Evolutionary conservation across 1,284 basidiomycete species (phyloP), one percentile per base, ranked within the genome.

Genomic region (Volvariella surrecta): DNA sequence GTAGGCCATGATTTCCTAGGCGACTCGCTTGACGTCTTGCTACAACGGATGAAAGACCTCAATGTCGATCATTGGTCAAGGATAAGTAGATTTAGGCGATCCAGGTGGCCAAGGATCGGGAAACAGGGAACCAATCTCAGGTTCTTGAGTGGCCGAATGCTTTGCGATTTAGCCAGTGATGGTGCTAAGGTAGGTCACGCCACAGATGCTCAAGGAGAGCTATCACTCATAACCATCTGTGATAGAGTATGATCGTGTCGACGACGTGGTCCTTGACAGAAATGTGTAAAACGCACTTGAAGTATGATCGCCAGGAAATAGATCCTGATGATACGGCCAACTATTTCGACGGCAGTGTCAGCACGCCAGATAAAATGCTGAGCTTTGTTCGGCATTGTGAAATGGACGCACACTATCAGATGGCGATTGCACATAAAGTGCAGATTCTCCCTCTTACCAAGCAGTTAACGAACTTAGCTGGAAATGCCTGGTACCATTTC

Each of bases 181-280:
- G 89, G 89, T 35, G 92, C 90, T 15, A 97, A 95, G 73, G 91
- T 89, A 52, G 4, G 69, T 48, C 17, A 19, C 10, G 40, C 16
- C 32, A 39, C 35, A 38, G 30, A 24, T n/a, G n/a, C n/a, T n/a
- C n/a, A 40, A 30, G 21, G 44, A 17, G 15, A 28, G 19, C 10
- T 18, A 3, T 21, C 37, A 39, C n/a, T 20, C 28, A 32, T 32
- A 39, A 38, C 24, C 38, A 39, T 7, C 42, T 17, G 22, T 8
- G 28, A 16, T 50, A 92, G 89, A 82, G 85, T 31, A 94, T 95
- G 89, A 95, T 97, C 55, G 67, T 82, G 15, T 99, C 90, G 9
- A 96, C 86, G 19, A 98, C 95, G 0, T 99, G 96, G 96, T 96
- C 94, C 2, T 68, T 99, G 45, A 94, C 90, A 7, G 96, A 99